phyloP scores from a whole-genome alignment of 2,329 filamentous ascomycete genomes.

The Trichoderma atroviride region DNA sequence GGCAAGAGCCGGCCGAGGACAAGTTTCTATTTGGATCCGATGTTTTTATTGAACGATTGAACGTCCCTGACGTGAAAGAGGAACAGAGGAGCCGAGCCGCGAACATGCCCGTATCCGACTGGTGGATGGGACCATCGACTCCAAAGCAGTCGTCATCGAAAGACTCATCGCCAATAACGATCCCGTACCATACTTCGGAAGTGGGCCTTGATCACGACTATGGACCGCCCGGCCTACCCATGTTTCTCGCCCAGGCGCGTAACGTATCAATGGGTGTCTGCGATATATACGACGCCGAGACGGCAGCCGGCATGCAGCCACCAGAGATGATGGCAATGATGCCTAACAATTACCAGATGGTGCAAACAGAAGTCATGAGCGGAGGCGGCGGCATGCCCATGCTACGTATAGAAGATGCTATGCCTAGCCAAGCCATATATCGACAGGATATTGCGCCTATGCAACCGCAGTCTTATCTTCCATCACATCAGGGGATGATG shows the following conservation, averaged over 20 bases:
- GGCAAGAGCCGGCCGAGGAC: conserved; percentile 26
- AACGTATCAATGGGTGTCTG: conserved; percentile 30
- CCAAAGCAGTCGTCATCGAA: conserved; percentile 22
- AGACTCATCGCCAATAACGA: conserved; percentile 12
- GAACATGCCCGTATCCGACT: conserved; percentile 32
- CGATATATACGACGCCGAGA: conserved; percentile 32
- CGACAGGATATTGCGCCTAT: conserved; percentile 28
- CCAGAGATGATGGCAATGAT: conserved; percentile 30
- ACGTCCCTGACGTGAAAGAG: conserved; percentile 29
- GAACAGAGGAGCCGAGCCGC: conserved; percentile 28
- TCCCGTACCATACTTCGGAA: conserved; percentile 23
- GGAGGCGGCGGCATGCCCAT: conserved; percentile 27
- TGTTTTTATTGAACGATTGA: conserved; percentile 17
- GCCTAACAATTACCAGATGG: conserved; percentile 25
- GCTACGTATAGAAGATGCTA: conserved; percentile 27
- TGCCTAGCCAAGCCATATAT: conserved; percentile 30
- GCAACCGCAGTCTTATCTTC: conserved; percentile 28
- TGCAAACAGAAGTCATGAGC: conserved; percentile 13
- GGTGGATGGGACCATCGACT: conserved; percentile 26
- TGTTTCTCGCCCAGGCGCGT: conserved; percentile 36
- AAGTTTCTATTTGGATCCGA: conserved; percentile 13
- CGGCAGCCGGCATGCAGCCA: conserved; percentile 31
- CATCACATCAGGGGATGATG: conserved; percentile 32
- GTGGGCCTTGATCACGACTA: conserved; percentile 30
- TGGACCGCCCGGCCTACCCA: conserved; percentile 34